Evolutionary conservation across 129 eudicot genomes (phyloP), one percentile per base, ranked within the genome.

Genomic region (Lactuca saligna): DNA sequence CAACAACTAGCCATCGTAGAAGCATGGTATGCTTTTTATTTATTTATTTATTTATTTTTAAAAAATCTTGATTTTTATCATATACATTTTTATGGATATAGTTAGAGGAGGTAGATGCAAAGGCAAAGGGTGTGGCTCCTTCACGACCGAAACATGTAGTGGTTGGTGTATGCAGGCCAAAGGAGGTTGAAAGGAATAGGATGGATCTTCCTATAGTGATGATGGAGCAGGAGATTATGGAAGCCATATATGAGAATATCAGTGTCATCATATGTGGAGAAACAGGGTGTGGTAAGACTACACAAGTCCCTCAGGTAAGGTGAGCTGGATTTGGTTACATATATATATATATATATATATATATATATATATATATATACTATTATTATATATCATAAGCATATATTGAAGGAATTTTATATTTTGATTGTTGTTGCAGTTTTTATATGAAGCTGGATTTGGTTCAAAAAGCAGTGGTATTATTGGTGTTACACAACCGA

Each of bases 171-270:
- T 78, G 83, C 57, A 85, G 99, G 64, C 99, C 99, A n/a, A 80
- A 77, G 78, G 96, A 87, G 63, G 88, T 94, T 55, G 99, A 87
- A 57, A 65, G 62, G 53, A 79, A 74, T 54, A 90, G 99, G 72
- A 81, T 44, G 71, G 87, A 84, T 66, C 97, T 94, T 49, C 99
- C 99, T 6, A 94, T 94, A 57, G 88, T 94, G 46, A 87, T 89
- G 99, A 83, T 89, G 97, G 99, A 94, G 80, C 99, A 89, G 79
- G 99, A 94, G 91, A 87, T 94, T 68, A 94, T 94, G 99, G 99
- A 94, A 87, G 95, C 99, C 60, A 94, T 94, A 78, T 81, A 83
- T 72, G 88, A 94, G 46, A 82, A 89, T 76, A 78, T 57, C 31
- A 78, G 85, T 80, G 90, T 93, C 12, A 87, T 93, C 55, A 83